Conservation (phyloP, 2,329 filamentous ascomycete genomes). For the Pseudogymnoascus sp. region DNA sequence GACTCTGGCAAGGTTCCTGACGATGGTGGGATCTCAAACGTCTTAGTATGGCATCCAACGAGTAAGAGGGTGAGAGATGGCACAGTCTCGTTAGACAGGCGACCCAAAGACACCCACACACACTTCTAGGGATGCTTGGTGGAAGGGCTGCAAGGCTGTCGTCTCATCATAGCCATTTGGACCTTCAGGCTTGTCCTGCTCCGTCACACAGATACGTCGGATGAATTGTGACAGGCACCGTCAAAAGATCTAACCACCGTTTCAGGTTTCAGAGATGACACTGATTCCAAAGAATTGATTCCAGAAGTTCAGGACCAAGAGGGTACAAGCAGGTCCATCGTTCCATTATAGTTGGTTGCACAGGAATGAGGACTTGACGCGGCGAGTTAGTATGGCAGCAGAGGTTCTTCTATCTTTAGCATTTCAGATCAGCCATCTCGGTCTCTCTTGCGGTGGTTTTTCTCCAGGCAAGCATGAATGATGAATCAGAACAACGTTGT, state of each 20-base stretch:
- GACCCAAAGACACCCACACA: not conserved
- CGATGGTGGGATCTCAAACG: not conserved
- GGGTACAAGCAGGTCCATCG: not conserved
- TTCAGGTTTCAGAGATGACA: not conserved
- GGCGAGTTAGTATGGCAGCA: not conserved
- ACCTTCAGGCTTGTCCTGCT: not conserved
- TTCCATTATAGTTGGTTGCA: not conserved
- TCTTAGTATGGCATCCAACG: not conserved
- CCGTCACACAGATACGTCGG: not conserved
- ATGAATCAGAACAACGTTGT: not conserved
- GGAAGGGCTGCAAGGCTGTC: not conserved
- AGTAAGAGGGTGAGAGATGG: not conserved
- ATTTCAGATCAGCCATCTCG: not conserved
- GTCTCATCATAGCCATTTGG: not conserved
- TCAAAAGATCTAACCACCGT: not conserved
- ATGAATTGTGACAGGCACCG: not conserved
- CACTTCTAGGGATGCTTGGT: too few relatives aligned
- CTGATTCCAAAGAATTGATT: not conserved
- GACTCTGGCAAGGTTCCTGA: not conserved
- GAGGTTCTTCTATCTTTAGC: not conserved
- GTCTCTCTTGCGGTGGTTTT: not conserved
- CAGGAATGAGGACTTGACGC: not conserved
- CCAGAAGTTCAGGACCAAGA: not conserved
- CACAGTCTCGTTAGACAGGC: not conserved
- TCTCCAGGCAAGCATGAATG: not conserved